phyloP scores from a whole-genome alignment of 208 protist genomes.

The Angomonas desouzai region DNA sequence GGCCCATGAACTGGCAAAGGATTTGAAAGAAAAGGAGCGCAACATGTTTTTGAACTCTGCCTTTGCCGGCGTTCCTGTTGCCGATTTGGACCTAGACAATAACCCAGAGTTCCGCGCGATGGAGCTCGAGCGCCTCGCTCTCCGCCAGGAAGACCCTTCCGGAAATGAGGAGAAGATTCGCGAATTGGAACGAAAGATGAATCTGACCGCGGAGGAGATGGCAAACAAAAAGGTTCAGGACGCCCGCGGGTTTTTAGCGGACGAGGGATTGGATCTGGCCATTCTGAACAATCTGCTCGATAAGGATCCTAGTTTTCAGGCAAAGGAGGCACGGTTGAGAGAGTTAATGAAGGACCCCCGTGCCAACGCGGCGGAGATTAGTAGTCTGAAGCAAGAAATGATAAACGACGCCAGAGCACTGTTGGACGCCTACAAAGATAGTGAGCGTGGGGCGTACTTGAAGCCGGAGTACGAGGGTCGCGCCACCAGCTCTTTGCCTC shows the following conservation, averaged over 20 bases:
- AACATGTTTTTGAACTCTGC: constrained; percentile 36
- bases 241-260: constrained; percentile 39
- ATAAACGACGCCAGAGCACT: constrained; percentile 16
- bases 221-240: constrained; percentile 36
- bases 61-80: constrained; percentile 57
- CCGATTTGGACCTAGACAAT: constrained; percentile 33
- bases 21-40: constrained; percentile 31
- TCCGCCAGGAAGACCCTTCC: constrained; percentile 31
- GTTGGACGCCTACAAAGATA: constrained; percentile 8
- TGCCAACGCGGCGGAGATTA: constrained; percentile 29
- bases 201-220: constrained; percentile 49
- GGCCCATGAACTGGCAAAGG: constrained; percentile 34
- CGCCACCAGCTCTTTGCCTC: constrained; percentile 20
- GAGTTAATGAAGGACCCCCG: constrained; percentile 33
- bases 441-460: constrained; percentile 24
- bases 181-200: constrained; percentile 32
- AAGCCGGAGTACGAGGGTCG: constrained; percentile 40
- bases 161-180: constrained; percentile 32
- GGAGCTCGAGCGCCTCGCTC: constrained; percentile 58
- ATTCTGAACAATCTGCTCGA: constrained; percentile 27
- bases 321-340: constrained; percentile 30
- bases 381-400: constrained; percentile 39
- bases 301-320: constrained; percentile 19
- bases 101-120: constrained; percentile 48
- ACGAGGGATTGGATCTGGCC: constrained; percentile 16